Conservation (phyloP, 805 yeast genomes). For the Starmerella apis region DNA sequence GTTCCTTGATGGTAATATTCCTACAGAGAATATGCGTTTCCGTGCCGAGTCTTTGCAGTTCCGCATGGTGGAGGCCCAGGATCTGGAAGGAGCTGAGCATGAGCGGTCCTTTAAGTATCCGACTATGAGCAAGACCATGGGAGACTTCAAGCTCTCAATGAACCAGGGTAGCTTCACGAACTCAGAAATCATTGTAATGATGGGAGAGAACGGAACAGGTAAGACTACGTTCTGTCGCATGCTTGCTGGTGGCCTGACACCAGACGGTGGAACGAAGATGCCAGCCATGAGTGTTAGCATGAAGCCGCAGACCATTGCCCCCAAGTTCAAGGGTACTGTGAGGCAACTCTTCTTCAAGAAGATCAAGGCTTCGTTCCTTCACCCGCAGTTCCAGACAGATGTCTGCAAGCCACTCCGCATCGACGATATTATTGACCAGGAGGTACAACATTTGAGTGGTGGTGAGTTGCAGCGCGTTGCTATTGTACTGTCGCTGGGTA, state of each 20-base stretch:
- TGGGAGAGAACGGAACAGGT: constrained; percentile 99
- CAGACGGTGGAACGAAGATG: constrained; percentile 69
- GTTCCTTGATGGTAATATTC: constrained; percentile 95
- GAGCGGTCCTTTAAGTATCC: constrained; percentile 72
- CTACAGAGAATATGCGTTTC: constrained; percentile 92
- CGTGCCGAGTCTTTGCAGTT: constrained; percentile 93
- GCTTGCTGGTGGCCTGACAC: constrained; percentile 83
- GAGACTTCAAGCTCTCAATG: constrained; percentile 80
- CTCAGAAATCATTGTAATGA: constrained; percentile 95
- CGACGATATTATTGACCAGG: constrained; percentile 92
- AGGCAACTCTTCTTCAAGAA: constrained; percentile 95
- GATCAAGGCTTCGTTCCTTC: constrained; percentile 85
- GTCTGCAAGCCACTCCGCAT: constrained; percentile 91
- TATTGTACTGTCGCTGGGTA: constrained; percentile 86
- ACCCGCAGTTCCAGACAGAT: constrained; percentile 97
- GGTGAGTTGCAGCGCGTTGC: constrained; percentile 99
- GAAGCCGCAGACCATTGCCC: constrained; percentile 99
- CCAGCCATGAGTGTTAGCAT: constrained; percentile 88
- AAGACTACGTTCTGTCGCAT: constrained; percentile 94
- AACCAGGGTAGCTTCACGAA: constrained; percentile 87
- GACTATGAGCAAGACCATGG: constrained; percentile 79
- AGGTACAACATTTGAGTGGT: constrained; percentile 94
- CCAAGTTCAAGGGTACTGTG: constrained; percentile 97
- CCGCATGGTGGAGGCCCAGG: constrained; percentile 82
- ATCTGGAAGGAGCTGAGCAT: constrained; percentile 63